These are phyloP conservation scores for Colletotrichum tropicale DNA, from an alignment of 2,329 filamentous ascomycete genomes.

Conservation along the genomic window DNA sequence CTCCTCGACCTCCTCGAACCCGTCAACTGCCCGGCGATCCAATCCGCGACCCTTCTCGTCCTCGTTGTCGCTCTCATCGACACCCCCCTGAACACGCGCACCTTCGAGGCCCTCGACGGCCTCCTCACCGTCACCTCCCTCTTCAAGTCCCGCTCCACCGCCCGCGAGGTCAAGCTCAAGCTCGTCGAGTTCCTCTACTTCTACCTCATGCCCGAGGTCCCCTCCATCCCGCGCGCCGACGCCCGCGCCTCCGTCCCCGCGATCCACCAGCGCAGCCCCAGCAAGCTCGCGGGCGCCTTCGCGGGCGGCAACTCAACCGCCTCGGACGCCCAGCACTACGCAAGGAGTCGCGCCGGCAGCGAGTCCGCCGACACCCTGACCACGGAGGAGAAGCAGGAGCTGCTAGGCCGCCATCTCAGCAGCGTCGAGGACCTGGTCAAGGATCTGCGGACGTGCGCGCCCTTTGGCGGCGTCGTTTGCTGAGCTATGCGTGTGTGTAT, in stretches of 20 bases:
- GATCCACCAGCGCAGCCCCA: conserved; percentile 70
- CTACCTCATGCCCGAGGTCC: conserved; percentile 93
- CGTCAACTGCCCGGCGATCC: conserved; percentile 88
- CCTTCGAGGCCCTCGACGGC: conserved; percentile 91
- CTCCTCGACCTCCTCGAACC: conserved; percentile 94
- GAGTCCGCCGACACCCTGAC: conserved; percentile 58
- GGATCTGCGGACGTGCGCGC: conserved; percentile 79
- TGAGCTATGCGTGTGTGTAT: conserved; percentile 24
- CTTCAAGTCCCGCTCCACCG: conserved; percentile 87
- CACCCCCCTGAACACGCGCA: conserved; percentile 84
- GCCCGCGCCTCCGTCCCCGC: conserved; percentile 49
- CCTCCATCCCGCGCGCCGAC: conserved; percentile 56
- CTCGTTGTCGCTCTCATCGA: conserved; percentile 90
- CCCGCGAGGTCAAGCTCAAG: conserved; percentile 89
- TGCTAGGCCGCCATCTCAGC: conserved; percentile 78
- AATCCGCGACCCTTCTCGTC: conserved; percentile 87
- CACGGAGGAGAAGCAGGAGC: conserved; percentile 81
- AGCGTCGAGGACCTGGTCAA: conserved; percentile 86
- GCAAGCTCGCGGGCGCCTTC: conserved; percentile 68
- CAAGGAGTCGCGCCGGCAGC: conserved; percentile 36
- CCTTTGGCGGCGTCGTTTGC: conserved; percentile 68
- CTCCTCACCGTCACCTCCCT: conserved; percentile 89
- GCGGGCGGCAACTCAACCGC: conserved; percentile 34
- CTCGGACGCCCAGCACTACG: conserved; percentile 32
- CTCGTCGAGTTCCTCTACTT: conserved; percentile 98